phyloP scores from a whole-genome alignment of 2,329 filamentous ascomycete species.

The Colletotrichum graminicola region DNA sequence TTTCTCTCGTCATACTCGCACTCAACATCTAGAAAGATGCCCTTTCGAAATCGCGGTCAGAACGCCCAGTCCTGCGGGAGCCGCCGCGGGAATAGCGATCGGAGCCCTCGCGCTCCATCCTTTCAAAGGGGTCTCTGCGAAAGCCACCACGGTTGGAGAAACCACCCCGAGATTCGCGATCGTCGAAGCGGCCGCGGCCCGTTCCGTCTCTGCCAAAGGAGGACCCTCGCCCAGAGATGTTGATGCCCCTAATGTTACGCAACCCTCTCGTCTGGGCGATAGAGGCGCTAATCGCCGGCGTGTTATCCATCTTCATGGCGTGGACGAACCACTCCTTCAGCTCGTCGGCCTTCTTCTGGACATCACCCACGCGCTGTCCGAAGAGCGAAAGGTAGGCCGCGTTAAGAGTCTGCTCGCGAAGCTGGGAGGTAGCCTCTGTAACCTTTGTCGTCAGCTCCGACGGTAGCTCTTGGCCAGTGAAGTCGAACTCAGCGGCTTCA shows the following conservation, averaged over 20 bases:
- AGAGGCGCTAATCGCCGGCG: slow-evolving; percentile 44
- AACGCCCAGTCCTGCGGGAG: slow-evolving; percentile 9
- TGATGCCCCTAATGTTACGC: slow-evolving; percentile 49
- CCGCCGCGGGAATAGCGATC: slow-evolving; percentile 33
- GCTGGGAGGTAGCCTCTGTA: slow-evolving; percentile 53
- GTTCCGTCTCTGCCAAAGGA: slow-evolving; percentile 1
- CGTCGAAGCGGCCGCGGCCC: slow-evolving; percentile 1
- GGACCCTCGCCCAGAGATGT: slow-evolving; percentile 45
- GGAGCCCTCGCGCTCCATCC: slow-evolving; percentile 28
- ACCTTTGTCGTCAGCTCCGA: slow-evolving; percentile 49
- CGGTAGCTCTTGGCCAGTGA: slow-evolving; percentile 44
- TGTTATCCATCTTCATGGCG: slow-evolving; percentile 64
- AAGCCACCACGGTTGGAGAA: slow-evolving; percentile 22
- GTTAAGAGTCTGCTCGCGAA: slow-evolving; percentile 49
- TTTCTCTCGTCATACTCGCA: neutral
- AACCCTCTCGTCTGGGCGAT: slow-evolving; percentile 50
- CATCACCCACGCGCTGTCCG: slow-evolving; percentile 59
- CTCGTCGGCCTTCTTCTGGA: slow-evolving; percentile 57
- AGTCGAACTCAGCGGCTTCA: slow-evolving; percentile 64
- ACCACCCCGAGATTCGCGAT: neutral
- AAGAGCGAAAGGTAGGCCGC: slow-evolving; percentile 69
- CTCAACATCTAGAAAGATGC: slow-evolving; percentile 19
- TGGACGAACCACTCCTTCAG: slow-evolving; percentile 66
- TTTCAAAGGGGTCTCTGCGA: slow-evolving; percentile 44
- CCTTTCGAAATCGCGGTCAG: slow-evolving; percentile 11